Evolutionary conservation across 2,329 filamentous ascomycete genomes (phyloP), one percentile per base, ranked within the genome.

Genomic region (Hypoxylon rubiginosum): DNA sequence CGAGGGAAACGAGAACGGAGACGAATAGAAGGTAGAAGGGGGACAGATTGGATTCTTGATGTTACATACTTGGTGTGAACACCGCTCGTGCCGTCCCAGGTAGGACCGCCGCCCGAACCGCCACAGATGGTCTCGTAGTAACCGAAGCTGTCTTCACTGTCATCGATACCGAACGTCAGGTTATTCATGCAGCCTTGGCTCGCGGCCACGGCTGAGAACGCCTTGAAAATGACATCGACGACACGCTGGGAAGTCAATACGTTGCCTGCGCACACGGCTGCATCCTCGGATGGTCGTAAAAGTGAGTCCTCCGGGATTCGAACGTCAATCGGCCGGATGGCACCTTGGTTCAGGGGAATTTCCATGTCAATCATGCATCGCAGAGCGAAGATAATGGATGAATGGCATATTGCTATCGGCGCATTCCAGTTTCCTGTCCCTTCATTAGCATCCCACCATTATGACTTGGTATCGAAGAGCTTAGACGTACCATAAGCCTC

Each of bases 81-180:
- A 21, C 89, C 90, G 36, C 81, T 86, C 0, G 89, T 89, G 26
- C 91, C 91, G 65, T 91, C 83, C 90, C 90, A 92, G 8, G 83
- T 82, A 0, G 87, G 84, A 0, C 90, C 90, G 0, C 90, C 91
- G 28, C 91, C 91, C 21, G 84, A 86, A 0, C 91, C 91, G 15
- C 91, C 91, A 1, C 89, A 88, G 69, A 93, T 92, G 1, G 91
- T 92, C 77, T 93, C 91, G 76, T 93, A 93, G 81, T 93, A 93
- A 13, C 91, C 91, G 74, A 93, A 93, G 0, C 91, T 91, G 30
- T 87, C 88, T 43, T 85, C 77, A 62, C 89, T 87, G 30, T 90
- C 90, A 46, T 90, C 88, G 74, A 92, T 91, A 60, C 90, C 91
- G 73, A 93, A 93, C 0, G 91, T 93, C 7, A 93, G 82, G 75